Evolutionary conservation across 176 grass and related monocot genomes (phyloP), one percentile per base, ranked within the genome.

Genomic region (Oryza nivara): DNA sequence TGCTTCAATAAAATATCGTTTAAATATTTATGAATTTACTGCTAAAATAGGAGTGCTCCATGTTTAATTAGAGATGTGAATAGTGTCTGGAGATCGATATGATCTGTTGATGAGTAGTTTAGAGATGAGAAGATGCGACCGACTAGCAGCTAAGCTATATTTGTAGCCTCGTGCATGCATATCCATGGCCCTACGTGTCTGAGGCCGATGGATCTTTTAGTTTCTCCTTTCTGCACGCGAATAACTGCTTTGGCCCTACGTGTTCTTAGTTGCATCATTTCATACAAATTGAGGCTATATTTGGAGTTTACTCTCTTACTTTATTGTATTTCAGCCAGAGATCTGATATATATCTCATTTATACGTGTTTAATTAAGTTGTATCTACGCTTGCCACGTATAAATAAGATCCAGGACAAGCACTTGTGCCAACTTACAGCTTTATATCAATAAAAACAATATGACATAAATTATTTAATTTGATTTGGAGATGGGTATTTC

Each of bases 201-300:
- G 54, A 20, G 1, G 6, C 75, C 70, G 67, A 35, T n/a, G 22
- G 9, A 66, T 16, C 43, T 41, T 78, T 38, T 45, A 9, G 22
- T 66, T 6, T 63, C 49, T 35, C 16, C 75, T 78, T 86, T 86
- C 54, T 79, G 28, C 84, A 86, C 76, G 41, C 76, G 68, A 40
- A 73, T 79, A 65, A 45, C 26, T 2, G 35, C 74, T 11, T 23
- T 2, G 61, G 72, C 6, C 64, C 45, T 76, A 68, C 19, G 11
- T 48, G 17, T 66, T 35, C 66, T 78, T 13, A 25, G 25, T 67
- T 11, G 44, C 34, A 7, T 60, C 17, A 32, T 76, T 26, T 74
- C 19, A 23, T 63, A 13, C 58, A 63, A 63, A 63, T 63, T 23
- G n/a, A 11, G 20, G 2, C 22, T 63, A 23, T 9, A n/a, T 23